Evolutionary conservation across 2,329 filamentous ascomycete genomes (phyloP), one percentile per base, ranked within the genome.

Genomic region (Phyllosticta citribraziliensis): DNA sequence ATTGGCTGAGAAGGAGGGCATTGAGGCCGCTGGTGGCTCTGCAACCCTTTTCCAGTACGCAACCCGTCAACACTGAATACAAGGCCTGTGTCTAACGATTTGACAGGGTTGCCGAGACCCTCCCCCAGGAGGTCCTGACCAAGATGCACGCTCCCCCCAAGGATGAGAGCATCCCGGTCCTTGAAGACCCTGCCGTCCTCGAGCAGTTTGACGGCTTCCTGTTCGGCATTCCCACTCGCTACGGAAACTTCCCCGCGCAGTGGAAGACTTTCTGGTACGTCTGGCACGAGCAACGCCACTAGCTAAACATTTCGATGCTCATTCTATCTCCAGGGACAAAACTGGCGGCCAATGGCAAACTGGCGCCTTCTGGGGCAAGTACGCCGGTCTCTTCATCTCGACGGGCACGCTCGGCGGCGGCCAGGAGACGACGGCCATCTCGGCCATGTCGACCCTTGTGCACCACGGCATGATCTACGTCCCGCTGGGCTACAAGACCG

Each of bases 391-490:
- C 64, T 99, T 99, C 83, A 78, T 99, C 75, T 90, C 87, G 65
- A 95, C 91, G n/a, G 91, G 80, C 63, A 88, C 86, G 62, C 80
- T 80, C 60, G 94, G 94, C 64, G 94, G 94, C 74, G 94, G 94
- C 65, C 94, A 99, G 80, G 94, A 99, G 80, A 87, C 85, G 62
- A 99, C 94, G 55, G 87, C 84, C 67, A 79, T 97, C 65, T 81
- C 87, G 35, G 79, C 87, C 73, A 85, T 97, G 84, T 91, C 87
- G 71, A 97, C 93, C 19, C 80, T 97, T 60, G 76, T 87, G 64
- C 94, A 97, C 79, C 94, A 97, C 80, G 94, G 94, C 70, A 88
- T 97, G 79, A 88, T 94, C 81, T 97, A 88, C 75, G 91, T 97
- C n/a, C 94, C 94, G 56, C 82, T 97, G 60, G 94, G 94, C 61